These are phyloP conservation scores for Elaeagnus macrophylla DNA, from an alignment of 306 rosid species.

Conservation along the genomic window DNA sequence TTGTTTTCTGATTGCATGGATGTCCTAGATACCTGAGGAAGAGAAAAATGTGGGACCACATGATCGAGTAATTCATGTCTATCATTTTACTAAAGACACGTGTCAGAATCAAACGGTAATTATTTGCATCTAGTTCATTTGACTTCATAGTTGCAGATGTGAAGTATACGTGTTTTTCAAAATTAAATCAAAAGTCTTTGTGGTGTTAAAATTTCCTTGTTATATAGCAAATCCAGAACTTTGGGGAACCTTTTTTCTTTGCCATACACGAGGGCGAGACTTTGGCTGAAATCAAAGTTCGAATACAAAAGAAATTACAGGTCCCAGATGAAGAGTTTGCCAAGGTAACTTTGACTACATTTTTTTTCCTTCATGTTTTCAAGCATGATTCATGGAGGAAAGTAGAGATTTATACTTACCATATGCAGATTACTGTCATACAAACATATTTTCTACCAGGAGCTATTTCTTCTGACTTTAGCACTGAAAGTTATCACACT, in stretches of 20 bases:
- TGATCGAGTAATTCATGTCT: slow-evolving; percentile 77
- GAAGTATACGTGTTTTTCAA: not conserved
- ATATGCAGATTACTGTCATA: too few relatives aligned
- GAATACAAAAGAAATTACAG: slow-evolving; percentile 69
- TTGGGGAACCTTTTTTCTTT: slow-evolving; percentile 89
- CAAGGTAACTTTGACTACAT: slow-evolving; percentile 56
- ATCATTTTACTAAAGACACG: slow-evolving; percentile 78
- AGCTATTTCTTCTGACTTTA: too few relatives aligned
- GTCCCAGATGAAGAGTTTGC: slow-evolving; percentile 81
- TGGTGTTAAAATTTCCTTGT: slow-evolving; percentile 14
- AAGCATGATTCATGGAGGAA: too few relatives aligned
- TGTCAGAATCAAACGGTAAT: slow-evolving; percentile 70
- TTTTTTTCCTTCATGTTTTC: too few relatives aligned
- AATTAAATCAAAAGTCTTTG: not conserved
- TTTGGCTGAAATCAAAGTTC: slow-evolving; percentile 54
- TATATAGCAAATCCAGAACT: slow-evolving; percentile 74
- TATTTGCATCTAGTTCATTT: slow-evolving; percentile 12
- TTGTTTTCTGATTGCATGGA: too few relatives aligned
- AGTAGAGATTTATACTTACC: too few relatives aligned
- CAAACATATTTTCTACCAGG: too few relatives aligned
- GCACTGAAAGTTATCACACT: too few relatives aligned
- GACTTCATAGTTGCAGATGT: slow-evolving; percentile 2
- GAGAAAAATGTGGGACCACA: slow-evolving; percentile 70
- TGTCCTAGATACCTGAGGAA: slow-evolving; percentile 68
- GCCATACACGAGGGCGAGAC: slow-evolving; percentile 85